A percentile compares a stretch with the other conserved stretches of the same genome.
These are phyloP conservation scores for Colletotrichum sojae DNA, from an alignment of 2,329 filamentous ascomycete species.

Conservation along the genomic window DNA sequence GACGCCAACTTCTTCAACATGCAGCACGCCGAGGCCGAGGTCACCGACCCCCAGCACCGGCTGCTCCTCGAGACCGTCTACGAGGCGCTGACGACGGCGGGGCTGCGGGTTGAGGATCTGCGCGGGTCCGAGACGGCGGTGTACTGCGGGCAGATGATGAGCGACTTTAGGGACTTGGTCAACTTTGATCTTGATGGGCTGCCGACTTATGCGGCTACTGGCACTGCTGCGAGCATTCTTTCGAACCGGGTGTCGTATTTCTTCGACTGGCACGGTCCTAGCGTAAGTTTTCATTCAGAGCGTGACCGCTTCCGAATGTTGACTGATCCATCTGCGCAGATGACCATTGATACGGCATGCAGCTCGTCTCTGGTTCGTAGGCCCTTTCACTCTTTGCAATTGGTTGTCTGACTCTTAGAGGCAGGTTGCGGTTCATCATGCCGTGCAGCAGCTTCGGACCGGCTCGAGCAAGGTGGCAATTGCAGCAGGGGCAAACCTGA, in stretches of 20 bases:
- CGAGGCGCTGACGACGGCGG: constrained; percentile 48
- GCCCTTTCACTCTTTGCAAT: too few species aligned
- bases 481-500: too few species aligned
- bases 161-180: not conserved
- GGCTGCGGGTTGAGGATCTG: constrained; percentile 28
- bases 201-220: constrained; percentile 37
- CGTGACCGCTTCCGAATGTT: too few species aligned
- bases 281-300: too few species aligned
- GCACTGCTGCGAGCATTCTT: constrained; percentile 50
- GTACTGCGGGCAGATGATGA: constrained; percentile 4
- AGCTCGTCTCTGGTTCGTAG: too few species aligned
- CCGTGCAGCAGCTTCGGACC: constrained; percentile 51
- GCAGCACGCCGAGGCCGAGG: constrained; percentile 45
- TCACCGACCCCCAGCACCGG: constrained; percentile 53
- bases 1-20: constrained; percentile 50
- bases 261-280: constrained; percentile 53
- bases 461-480: constrained; percentile 37
- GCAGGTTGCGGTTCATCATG: constrained; percentile 58
- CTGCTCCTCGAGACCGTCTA: constrained; percentile 52
- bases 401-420: constrained; percentile 49
- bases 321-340: constrained; percentile 43
- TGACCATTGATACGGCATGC: constrained; percentile 62
- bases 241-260: constrained; percentile 58
- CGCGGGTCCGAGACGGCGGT: constrained; percentile 5
- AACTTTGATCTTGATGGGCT: not conserved